Evolutionary conservation across 2,329 filamentous ascomycete species (phyloP), one percentile per base, ranked within the genome.

Genomic region (Zymoseptoria tritici): DNA sequence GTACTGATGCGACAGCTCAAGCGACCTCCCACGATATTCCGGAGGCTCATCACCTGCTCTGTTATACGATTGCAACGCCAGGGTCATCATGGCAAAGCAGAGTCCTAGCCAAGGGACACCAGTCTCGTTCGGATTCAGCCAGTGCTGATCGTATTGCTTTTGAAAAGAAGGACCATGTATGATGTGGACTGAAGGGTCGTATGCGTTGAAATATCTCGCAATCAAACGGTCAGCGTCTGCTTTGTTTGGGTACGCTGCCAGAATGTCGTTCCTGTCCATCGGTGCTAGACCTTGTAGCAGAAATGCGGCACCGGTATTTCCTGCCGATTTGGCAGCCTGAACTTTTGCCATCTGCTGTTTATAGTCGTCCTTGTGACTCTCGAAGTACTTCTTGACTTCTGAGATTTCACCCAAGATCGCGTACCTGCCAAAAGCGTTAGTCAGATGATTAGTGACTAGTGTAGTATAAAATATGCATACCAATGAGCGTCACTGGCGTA

Each of bases 361-460:
- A 61, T 93, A 81, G 65, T 97, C 91, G 71, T 94, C 92, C 73
- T 94, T 95, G 75, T 97, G 91, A 42, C 82, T 85, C 19, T 78
- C 77, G 69, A 96, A 97, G 76, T 94, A 97, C 67, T 88, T 92
- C 72, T 93, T 96, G 24, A 99, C 93, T 77, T 99, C 94, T 9
- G 90, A 81, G 64, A 99, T 94, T 82, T 88, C 79, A 56, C 78
- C 77, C 24, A 81, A 63, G 53, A 81, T 80, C 6, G 79, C 78
- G 16, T 46, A 46, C 36, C 36, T 46, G 36, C 13, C 16, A 7
- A 46, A 46, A 29, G 26, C 26, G 26, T 29, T n/a, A n/a, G 36
- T 46, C 36, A 46, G 13, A 29, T 29, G 7, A 9, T 29, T 29
- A 8, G 26, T 29, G 26, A 29, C 26, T 29, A 29, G 26, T 29